phyloP scores from a whole-genome alignment of 495 filamentous ascomycete species.

The Aspergillus egyptiacus region DNA sequence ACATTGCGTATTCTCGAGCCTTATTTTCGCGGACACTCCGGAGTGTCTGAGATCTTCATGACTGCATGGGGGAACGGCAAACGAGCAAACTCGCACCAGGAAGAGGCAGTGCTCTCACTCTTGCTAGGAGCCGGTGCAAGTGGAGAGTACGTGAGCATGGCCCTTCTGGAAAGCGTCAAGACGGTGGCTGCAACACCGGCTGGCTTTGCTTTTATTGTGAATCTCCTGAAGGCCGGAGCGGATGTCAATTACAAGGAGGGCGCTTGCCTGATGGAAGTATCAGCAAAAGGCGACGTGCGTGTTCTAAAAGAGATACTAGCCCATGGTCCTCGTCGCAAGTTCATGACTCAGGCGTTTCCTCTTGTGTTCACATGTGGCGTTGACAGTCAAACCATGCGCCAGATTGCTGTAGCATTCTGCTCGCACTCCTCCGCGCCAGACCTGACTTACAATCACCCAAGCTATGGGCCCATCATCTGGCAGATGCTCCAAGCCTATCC shows the following conservation, averaged over 20 bases:
- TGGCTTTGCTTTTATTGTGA: constrained; percentile 1
- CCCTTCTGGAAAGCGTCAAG: constrained; percentile 9
- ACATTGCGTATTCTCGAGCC: constrained; percentile 5
- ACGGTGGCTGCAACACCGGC: background rate
- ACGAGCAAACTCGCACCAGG: constrained; percentile 8
- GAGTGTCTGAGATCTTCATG: constrained; percentile 3
- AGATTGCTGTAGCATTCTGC: constrained; percentile 8
- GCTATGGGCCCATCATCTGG: constrained; percentile 2
- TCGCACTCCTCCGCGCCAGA: constrained; percentile 6
- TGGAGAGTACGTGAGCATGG: constrained; percentile 3
- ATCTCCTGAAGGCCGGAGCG: constrained; percentile 7
- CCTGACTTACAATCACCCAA: constrained; percentile 1
- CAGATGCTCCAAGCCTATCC: constrained; percentile 4
- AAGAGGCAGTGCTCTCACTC: constrained; percentile 8
- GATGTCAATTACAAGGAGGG: constrained; percentile 11
- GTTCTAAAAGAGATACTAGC: constrained; percentile 5
- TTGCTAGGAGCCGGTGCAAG: background rate
- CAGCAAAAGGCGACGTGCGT: background rate
- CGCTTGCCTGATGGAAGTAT: constrained; percentile 2
- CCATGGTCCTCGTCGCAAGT: background rate
- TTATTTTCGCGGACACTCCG: background rate
- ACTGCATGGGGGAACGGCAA: constrained; percentile 4
- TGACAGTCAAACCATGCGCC: background rate
- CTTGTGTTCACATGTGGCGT: constrained; percentile 2
- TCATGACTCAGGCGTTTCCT: constrained; percentile 5